These are phyloP conservation scores for Hyparrhenia diplandra DNA, from an alignment of 176 grass and related monocot genomes.

Conservation along the genomic window DNA sequence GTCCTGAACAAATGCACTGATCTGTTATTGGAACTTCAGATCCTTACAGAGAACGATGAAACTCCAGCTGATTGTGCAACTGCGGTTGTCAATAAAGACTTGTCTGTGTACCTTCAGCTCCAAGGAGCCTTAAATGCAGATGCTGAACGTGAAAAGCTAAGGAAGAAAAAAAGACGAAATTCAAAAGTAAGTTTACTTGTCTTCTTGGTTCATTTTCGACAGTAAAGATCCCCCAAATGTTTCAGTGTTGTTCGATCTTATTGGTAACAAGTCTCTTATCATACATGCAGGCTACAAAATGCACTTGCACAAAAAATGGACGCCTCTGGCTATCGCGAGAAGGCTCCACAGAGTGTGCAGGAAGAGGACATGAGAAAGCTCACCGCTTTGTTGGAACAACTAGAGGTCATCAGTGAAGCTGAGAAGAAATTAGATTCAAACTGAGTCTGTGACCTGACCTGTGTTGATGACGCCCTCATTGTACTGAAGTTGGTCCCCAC, in stretches of 20 bases:
- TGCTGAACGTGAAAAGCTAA: conserved; percentile 71
- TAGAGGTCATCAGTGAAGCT: conserved; percentile 69
- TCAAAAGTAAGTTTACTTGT: conserved; percentile 48
- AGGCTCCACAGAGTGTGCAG: conserved; percentile 59
- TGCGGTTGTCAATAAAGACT: conserved; percentile 74
- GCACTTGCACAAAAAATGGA: conserved; percentile 51
- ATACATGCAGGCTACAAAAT: conserved; percentile 42
- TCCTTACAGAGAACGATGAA: conserved; percentile 51
- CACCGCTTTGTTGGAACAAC: conserved; percentile 50
- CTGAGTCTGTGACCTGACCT: not conserved
- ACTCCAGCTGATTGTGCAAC: conserved; percentile 64
- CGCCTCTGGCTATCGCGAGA: conserved; percentile 61
- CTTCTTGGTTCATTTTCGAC: not conserved
- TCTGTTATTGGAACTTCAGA: conserved; percentile 26
- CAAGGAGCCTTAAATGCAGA: conserved; percentile 79
- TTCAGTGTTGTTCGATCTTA: not conserved
- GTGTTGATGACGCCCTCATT: not conserved
- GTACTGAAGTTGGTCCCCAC: not conserved
- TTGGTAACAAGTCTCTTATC: conserved; percentile 12
- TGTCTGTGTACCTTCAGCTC: conserved; percentile 84
- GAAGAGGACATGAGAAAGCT: conserved; percentile 76
- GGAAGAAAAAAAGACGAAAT: conserved; percentile 75
- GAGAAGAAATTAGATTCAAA: conserved; percentile 41
- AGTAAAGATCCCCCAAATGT: not conserved
- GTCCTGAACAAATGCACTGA: not conserved